Conservation (phyloP, 2,329 filamentous ascomycete genomes). For the Aspergillus sp. region DNA sequence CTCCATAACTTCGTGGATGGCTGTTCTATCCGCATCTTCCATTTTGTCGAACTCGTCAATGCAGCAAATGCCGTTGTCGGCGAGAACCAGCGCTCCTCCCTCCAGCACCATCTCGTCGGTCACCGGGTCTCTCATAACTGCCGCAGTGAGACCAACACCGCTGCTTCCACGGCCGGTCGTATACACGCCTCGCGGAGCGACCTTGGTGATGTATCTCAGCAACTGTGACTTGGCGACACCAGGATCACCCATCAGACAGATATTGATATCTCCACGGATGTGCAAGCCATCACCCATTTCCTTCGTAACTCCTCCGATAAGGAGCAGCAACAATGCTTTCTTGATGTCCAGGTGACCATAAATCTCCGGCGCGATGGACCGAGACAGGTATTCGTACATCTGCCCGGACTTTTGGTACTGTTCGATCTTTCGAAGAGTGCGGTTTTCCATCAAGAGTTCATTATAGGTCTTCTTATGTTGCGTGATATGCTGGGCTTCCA, state of each 20-base stretch:
- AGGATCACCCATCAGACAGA: slow-evolving; percentile 97
- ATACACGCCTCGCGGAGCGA: slow-evolving; percentile 83
- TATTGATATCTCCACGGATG: slow-evolving; percentile 97
- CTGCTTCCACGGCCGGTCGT: slow-evolving; percentile 74
- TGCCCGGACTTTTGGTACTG: slow-evolving; percentile 76
- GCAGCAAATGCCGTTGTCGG: slow-evolving; percentile 74
- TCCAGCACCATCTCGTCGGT: slow-evolving; percentile 72
- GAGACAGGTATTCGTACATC: slow-evolving; percentile 89
- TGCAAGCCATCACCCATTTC: slow-evolving; percentile 97
- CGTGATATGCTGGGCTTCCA: slow-evolving; percentile 85
- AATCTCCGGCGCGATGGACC: slow-evolving; percentile 95
- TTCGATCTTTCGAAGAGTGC: slow-evolving; percentile 73
- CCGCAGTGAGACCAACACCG: slow-evolving; percentile 71
- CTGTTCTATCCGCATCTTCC: slow-evolving; percentile 67
- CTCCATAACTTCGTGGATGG: slow-evolving; percentile 82
- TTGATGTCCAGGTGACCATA: slow-evolving; percentile 95
- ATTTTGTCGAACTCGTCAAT: slow-evolving; percentile 85
- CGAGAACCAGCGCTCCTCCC: slow-evolving; percentile 68
- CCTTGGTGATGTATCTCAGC: slow-evolving; percentile 96
- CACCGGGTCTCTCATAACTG: slow-evolving; percentile 71
- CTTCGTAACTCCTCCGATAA: slow-evolving; percentile 94
- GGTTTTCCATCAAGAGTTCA: slow-evolving; percentile 73
- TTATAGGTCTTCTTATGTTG: slow-evolving; percentile 99
- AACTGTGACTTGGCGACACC: slow-evolving; percentile 99
- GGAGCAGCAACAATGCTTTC: slow-evolving; percentile 87